Evolutionary conservation across 164 flowering plant species (phyloP).

Genomic region (Cinnamomum chago): DNA sequence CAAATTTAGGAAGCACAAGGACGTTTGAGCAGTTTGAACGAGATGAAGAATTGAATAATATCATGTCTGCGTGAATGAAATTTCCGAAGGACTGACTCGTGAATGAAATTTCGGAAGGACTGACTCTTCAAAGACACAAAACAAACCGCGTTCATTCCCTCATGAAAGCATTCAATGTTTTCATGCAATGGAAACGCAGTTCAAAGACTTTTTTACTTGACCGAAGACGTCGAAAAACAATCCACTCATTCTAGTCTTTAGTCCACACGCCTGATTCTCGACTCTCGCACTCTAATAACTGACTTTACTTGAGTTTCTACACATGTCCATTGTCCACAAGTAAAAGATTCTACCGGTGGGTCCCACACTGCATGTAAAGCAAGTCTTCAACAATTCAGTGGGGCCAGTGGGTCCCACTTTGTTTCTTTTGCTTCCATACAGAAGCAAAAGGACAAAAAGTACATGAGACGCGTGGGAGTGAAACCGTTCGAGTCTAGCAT

Average conservation of each 20-base stretch:
- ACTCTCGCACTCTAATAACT: background rate
- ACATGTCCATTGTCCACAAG: background rate
- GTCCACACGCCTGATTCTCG: background rate
- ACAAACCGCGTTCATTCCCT: background rate
- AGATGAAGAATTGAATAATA: too few relatives aligned
- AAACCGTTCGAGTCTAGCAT: too few relatives aligned
- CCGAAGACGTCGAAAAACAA: background rate
- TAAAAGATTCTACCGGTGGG: too few relatives aligned
- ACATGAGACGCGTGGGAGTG: too few relatives aligned
- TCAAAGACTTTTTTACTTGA: background rate
- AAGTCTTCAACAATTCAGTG: too few relatives aligned
- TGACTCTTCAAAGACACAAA: background rate
- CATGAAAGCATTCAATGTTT: background rate
- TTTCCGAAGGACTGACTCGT: background rate
- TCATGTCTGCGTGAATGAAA: background rate
- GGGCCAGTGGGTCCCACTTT: too few relatives aligned
- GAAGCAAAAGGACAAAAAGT: too few relatives aligned
- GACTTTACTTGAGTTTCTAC: background rate
- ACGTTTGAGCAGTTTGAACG: too few relatives aligned
- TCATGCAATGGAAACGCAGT: background rate
- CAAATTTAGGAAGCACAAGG: too few relatives aligned
- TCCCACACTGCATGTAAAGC: too few relatives aligned
- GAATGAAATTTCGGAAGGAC: background rate
- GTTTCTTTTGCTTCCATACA: too few relatives aligned
- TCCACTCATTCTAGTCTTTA: too few relatives aligned